Base-by-base conservation (phyloP, 2,329 filamentous ascomycete genomes). In the Mycocentrospora acerina region DNA sequence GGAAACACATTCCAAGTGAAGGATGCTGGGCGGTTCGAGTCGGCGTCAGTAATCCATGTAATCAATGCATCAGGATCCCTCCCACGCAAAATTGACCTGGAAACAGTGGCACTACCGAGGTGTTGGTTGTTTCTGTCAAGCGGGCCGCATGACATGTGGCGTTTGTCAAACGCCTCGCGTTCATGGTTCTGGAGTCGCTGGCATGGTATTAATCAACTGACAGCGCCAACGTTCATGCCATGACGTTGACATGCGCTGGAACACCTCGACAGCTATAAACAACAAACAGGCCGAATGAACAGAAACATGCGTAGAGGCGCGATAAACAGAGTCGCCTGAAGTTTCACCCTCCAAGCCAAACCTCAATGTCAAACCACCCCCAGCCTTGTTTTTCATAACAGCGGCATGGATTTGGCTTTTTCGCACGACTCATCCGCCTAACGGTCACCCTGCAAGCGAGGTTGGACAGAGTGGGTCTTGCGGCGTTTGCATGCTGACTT, bases 61-160 rank as follows among this genome's bases (percentile, higher is more conserved):
- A 57, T 60, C 56, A 54, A 39, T 46, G 43, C 40, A 46, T 42
- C 39, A 31, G 19, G 34, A 40, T 22, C 29, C 32, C 37, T 48
- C 49, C 42, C 51, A 35, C 8, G 32, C 28, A 46, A 48, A 39
- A 31, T 53, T 42, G 28, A 25, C 32, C 19, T 19, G 37, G 35
- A 30, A 29, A 33, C 33, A 41, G 34, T 42, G 40, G 33, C 44
- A 42, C 43, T 18, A 51, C 55, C 55, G 59, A 62, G 57, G 18
- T 12, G 11, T 34, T 47, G 17, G 41, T 36, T 52, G 49, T 56
- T 59, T 58, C 49, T 48, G 24, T 41, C 43, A 51, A 24, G 52
- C 37, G 24, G 39, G 34, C 39, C 34, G 30, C 44, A 51, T 50
- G 34, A 34, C 19, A 24, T 33, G 33, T 44, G 42, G 46, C 49